Evolutionary conservation across 176 grass and related monocot genomes (phyloP), one percentile per base, ranked within the genome.

Genomic region (Pontederia crassipes): DNA sequence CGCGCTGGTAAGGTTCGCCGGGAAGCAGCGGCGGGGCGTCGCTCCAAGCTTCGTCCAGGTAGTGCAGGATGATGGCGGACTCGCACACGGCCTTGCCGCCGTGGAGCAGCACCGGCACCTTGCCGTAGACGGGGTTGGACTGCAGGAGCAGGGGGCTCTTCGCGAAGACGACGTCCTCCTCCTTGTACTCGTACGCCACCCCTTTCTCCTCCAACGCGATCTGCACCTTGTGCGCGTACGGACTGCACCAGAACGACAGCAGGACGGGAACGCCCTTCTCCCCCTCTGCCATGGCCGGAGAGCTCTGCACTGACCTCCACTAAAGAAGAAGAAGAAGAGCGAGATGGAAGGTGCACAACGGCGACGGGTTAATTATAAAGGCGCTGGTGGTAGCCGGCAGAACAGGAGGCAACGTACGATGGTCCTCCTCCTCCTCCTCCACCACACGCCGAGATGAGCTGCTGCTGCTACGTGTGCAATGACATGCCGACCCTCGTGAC

Each of bases 101-200:
- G 70, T 93, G 84, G 49, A 93, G 29, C n/a, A 93, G 80, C 1
- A 93, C 80, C 0, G 88, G 88, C 58, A 93, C 67, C 75, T 93
- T 87, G 80, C 84, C 84, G 71, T 87, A 63, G 8, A 95, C 14
- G 0, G 89, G 89, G 71, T 95, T 95, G 72, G 79, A 62, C 8
- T 66, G 70, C 14, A 89, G 66, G 28, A 95, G 72, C 45, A 86
- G 77, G 15, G 82, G 75, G 68, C 90, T 82, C 82, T 95, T 89
- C 20, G 64, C 58, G 16, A 70, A 49, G 68, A 89, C 56, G 20
- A 24, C 20, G 57, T 95, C 74, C 9, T 74, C 57, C 68, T 84
- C 84, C 59, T 76, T 75, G 48, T 65, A 61, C 46, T 78, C 59
- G 59, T 81, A 83, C 3, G 58, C 1, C 0, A 86, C 64, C 2